Percentiles rank a stretch among this genome's conserved stretches.
Evolutionary conservation across 2,329 filamentous ascomycete species (phyloP).

Genomic region (Penicillium sp.): DNA sequence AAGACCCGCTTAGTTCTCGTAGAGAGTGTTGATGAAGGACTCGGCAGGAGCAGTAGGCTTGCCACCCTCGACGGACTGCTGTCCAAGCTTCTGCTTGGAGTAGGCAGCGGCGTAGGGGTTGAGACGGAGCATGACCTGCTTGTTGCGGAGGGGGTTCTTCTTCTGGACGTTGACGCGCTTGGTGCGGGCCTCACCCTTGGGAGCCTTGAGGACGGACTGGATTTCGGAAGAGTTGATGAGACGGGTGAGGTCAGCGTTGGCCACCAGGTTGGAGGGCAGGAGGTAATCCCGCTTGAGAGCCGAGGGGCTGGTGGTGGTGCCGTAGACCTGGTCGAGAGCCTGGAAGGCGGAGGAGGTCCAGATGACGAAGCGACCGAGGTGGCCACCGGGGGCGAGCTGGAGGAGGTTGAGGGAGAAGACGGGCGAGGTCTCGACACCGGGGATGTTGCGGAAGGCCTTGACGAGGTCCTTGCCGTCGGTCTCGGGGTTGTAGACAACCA

Average conservation of each 20-base stretch:
- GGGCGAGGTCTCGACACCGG: constrained; percentile 93
- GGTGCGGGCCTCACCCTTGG: constrained; percentile 84
- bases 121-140: constrained; percentile 95
- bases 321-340: constrained; percentile 96
- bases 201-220: constrained; percentile 89
- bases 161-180: constrained; percentile 93
- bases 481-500: constrained; percentile 96
- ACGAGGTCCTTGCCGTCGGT: constrained; percentile 92
- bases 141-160: constrained; percentile 99
- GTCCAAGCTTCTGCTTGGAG: constrained; percentile 78
- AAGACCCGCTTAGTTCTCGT: constrained; percentile 49
- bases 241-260: constrained; percentile 92
- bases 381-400: constrained; percentile 97
- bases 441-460: constrained; percentile 96
- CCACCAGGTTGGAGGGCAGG: constrained; percentile 86
- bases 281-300: constrained; percentile 99
- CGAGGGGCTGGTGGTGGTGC: constrained; percentile 82
- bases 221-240: constrained; percentile 99
- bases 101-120: constrained; percentile 97
- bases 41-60: constrained; percentile 60
- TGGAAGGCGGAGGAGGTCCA: constrained; percentile 98
- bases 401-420: constrained; percentile 96
- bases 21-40: constrained; percentile 54
- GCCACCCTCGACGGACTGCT: constrained; percentile 62
- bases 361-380: constrained; percentile 98